Conservation (phyloP, 164 flowering plant species). For the Macadamia integrifolia region DNA sequence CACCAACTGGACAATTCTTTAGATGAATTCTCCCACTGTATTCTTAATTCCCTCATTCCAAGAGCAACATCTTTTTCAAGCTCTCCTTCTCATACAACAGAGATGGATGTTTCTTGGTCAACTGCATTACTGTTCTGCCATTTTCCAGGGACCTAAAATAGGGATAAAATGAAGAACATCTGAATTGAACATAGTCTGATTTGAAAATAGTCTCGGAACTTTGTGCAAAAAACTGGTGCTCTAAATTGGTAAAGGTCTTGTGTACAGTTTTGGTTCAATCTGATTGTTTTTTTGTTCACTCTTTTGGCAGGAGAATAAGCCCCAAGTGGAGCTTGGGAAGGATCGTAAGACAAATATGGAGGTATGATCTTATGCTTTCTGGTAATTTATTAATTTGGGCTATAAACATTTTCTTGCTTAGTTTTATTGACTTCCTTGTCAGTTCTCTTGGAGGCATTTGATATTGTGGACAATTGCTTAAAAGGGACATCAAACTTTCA, state of each 20-base stretch:
- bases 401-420: background rate
- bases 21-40: no score
- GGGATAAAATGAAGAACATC: no score
- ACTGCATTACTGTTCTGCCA: no score
- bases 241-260: background rate
- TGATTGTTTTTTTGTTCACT: constrained; percentile 2
- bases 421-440: background rate
- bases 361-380: constrained; percentile 29
- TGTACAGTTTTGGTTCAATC: background rate
- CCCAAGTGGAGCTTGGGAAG: constrained; percentile 37
- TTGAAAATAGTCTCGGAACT: no score
- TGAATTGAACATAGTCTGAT: no score
- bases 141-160: no score
- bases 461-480: constrained; percentile 1
- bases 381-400: background rate
- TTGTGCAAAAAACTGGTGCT: background rate
- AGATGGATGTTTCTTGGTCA: no score
- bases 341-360: constrained; percentile 34
- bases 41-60: no score
- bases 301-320: constrained; percentile 38
- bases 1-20: no score
- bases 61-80: no score
- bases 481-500: background rate
- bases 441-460: constrained; percentile 1
- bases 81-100: no score